These are phyloP conservation scores for Amanita muscaria DNA, from an alignment of 768 basidiomycete species.

Conservation along the genomic window DNA sequence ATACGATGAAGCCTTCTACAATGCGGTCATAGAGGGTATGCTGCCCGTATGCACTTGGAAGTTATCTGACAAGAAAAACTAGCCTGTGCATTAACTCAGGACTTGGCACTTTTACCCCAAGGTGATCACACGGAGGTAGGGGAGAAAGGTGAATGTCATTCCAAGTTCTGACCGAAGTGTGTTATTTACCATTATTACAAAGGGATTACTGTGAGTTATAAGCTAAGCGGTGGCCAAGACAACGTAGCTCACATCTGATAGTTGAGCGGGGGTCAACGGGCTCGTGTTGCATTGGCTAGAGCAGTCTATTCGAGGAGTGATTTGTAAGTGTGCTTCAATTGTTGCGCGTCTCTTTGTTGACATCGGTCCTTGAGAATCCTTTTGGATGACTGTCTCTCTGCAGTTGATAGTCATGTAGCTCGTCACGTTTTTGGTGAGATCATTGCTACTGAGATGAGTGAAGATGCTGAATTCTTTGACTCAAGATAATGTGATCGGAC, in stretches of 20 bases:
- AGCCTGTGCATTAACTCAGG: conserved; percentile 82
- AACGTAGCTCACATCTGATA: conserved; percentile 16
- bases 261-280: conserved; percentile 80
- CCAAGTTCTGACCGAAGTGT: conserved; percentile 2
- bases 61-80: background rate
- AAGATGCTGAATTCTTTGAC: background rate
- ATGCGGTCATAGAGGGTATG: conserved; percentile 70
- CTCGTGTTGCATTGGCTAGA: conserved; percentile 75
- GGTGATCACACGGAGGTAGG: conserved; percentile 84
- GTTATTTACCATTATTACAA: conserved; percentile 2
- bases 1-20: conserved; percentile 80
- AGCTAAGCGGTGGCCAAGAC: background rate
- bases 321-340: conserved; percentile 36
- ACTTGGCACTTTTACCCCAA: conserved; percentile 68
- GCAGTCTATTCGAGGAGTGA: conserved; percentile 91
- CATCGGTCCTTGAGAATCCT: conserved; percentile 41
- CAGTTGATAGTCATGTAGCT: conserved; percentile 81
- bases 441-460: background rate
- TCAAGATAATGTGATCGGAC: conserved; percentile 78
- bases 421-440: conserved; percentile 71
- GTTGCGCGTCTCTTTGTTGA: background rate
- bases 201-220: conserved; percentile 48
- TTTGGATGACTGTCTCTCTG: conserved; percentile 85
- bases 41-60: background rate
- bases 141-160: conserved; percentile 54